Evolutionary conservation across 352 stramenopile genomes (phyloP).

Genomic region (Phytophthora tubulina): DNA sequence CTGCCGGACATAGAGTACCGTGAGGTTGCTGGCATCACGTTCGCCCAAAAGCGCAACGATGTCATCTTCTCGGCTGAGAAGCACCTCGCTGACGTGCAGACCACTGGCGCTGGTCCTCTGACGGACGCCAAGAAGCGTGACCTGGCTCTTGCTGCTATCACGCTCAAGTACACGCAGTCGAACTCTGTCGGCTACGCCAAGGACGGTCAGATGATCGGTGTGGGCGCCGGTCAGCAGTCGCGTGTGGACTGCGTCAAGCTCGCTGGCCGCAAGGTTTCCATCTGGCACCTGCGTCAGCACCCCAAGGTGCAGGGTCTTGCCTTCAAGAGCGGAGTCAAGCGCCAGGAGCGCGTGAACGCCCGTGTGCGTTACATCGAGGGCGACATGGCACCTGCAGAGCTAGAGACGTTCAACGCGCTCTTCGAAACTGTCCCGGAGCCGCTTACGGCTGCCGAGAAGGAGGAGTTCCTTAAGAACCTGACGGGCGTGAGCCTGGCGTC

Average conservation of each 20-base stretch:
- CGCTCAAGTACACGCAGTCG: conserved; percentile 99
- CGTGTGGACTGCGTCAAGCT: conserved; percentile 99
- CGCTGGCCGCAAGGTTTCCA: conserved; percentile 97
- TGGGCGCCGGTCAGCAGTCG: conserved; percentile 99
- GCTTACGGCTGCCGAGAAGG: conserved; percentile 95
- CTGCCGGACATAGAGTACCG: conserved; percentile 96
- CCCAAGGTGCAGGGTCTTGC: conserved; percentile 95
- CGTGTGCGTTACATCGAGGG: conserved; percentile 99
- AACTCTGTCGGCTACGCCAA: conserved; percentile 99
- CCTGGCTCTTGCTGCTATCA: conserved; percentile 98
- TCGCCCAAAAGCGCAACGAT: conserved; percentile 99
- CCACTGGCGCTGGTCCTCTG: conserved; percentile 85
- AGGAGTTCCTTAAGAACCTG: conserved; percentile 93
- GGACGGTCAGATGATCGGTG: conserved; percentile 99
- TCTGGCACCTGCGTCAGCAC: conserved; percentile 99
- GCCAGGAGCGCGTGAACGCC: conserved; percentile 99
- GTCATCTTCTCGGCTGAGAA: conserved; percentile 92
- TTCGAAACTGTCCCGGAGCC: conserved; percentile 96
- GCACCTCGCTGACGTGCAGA: conserved; percentile 95
- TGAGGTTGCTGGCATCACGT: conserved; percentile 98
- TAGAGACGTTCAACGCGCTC: conserved; percentile 94
- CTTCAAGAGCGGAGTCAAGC: conserved; percentile 98
- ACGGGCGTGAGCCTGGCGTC: conserved; percentile 96
- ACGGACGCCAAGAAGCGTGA: conserved; percentile 95
- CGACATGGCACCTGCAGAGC: conserved; percentile 97